Conservation (phyloP, 495 filamentous ascomycete species). For the Podospora pseudopauciseta region DNA sequence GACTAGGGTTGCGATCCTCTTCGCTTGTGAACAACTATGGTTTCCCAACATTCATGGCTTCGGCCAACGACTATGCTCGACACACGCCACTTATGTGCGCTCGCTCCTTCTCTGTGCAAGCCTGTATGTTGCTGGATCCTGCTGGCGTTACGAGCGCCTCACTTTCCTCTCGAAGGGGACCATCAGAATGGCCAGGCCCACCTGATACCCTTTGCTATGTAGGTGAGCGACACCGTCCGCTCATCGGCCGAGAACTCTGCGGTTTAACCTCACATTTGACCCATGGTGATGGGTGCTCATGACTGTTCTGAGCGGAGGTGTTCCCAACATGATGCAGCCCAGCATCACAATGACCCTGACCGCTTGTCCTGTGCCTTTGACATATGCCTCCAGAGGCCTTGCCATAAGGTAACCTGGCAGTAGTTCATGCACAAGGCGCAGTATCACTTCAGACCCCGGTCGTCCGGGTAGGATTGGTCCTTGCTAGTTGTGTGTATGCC, state of each 20-base stretch:
- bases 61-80: neutral
- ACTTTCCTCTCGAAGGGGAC: neutral
- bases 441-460: neutral
- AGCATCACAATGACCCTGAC: neutral
- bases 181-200: neutral
- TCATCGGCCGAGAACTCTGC: neutral
- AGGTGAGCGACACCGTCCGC: neutral
- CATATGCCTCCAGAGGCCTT: neutral
- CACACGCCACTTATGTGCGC: neutral
- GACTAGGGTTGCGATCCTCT: neutral
- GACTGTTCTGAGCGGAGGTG: neutral
- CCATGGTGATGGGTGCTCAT: neutral
- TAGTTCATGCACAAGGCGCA: neutral
- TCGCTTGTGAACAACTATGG: neutral
- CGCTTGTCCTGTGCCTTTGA: neutral
- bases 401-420: neutral
- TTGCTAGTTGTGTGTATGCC: neutral
- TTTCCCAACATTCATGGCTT: neutral
- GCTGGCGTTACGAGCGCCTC: neutral
- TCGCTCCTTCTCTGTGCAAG: neutral
- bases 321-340: too few species aligned
- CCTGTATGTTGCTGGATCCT: neutral
- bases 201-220: neutral
- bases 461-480: neutral
- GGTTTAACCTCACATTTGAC: neutral